phyloP scores from a whole-genome alignment of 305 asterid species.

The Solanum hybrid region DNA sequence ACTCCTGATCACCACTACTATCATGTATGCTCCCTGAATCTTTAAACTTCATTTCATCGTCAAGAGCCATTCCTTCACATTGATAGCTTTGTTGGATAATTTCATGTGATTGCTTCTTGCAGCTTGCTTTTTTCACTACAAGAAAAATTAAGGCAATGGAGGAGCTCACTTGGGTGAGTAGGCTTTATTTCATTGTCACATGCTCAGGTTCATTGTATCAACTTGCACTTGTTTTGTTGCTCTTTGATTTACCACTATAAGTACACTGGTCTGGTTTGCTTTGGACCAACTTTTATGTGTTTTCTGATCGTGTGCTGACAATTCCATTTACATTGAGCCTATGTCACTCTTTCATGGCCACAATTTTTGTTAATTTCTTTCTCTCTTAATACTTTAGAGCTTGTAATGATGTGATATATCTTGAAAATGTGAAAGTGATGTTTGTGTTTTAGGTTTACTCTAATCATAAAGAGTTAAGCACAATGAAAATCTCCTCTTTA shows the following conservation, averaged over 20 bases:
- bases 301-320: not conserved
- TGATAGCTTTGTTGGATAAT: not conserved
- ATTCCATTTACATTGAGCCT: not conserved
- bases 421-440: not conserved
- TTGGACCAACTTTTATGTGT: not conserved
- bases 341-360: not conserved
- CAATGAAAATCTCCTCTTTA: not conserved
- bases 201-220: not conserved
- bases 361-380: not conserved
- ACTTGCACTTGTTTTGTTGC: not conserved
- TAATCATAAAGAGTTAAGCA: not conserved
- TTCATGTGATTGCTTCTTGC: conserved; percentile 14
- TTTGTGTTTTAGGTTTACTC: not conserved
- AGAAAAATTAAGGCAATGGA: conserved; percentile 88
- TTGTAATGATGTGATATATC: not conserved
- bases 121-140: conserved; percentile 91
- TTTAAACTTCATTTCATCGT: conserved; percentile 5
- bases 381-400: not conserved
- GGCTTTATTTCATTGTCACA: not conserved
- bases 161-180: conserved; percentile 91
- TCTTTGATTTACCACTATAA: not conserved
- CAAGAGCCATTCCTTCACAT: conserved; percentile 5
- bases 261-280: not conserved
- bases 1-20: conserved; percentile 88
- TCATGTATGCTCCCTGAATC: conserved; percentile 38